Percentiles rank a stretch among this genome's conserved stretches.
Conservation (phyloP, 768 basidiomycete genomes). For the Trametes sanguinea region DNA sequence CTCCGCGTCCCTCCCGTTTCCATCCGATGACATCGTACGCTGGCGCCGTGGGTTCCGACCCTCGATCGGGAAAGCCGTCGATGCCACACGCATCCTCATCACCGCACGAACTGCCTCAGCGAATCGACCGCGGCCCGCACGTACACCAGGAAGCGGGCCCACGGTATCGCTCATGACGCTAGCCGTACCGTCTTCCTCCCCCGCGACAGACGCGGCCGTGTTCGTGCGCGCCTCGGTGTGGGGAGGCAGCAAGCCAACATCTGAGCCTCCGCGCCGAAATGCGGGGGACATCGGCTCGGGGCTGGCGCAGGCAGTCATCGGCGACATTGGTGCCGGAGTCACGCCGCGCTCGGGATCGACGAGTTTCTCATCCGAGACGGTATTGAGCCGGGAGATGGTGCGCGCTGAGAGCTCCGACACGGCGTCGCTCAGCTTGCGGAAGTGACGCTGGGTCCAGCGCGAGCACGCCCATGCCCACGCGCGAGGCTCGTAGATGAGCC, state of each 20-base stretch:
- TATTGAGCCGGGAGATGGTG: constrained; percentile 11
- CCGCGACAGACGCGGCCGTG: constrained; percentile 24
- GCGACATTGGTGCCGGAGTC: constrained; percentile 3
- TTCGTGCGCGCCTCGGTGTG: constrained; percentile 26
- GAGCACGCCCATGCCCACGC: constrained; percentile 20
- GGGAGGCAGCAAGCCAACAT: constrained; percentile 25
- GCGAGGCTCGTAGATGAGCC: constrained; percentile 30
- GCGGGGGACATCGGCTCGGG: constrained; percentile 27
- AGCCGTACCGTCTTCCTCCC: constrained; percentile 18
- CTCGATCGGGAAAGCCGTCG: constrained; percentile 31
- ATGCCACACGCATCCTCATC: constrained; percentile 42
- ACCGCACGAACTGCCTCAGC: constrained; percentile 48
- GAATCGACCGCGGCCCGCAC: constrained; percentile 41
- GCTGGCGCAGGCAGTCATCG: constrained; percentile 16
- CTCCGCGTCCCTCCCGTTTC: constrained; percentile 22
- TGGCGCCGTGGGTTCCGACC: constrained; percentile 19
- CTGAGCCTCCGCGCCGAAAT: constrained; percentile 18
- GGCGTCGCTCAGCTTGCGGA: constrained; percentile 22
- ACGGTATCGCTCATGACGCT: constrained; percentile 28
- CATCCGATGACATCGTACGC: constrained; percentile 34
- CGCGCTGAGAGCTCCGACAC: constrained; percentile 19
- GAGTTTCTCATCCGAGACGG: constrained; percentile 11
- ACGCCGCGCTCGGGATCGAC: constrained; percentile 12
- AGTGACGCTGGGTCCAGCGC: constrained; percentile 23
- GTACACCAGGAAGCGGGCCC: constrained; percentile 16